Evolutionary conservation across 1,284 basidiomycete genomes (phyloP).

Genomic region (Sphaerobolus stellatus): DNA sequence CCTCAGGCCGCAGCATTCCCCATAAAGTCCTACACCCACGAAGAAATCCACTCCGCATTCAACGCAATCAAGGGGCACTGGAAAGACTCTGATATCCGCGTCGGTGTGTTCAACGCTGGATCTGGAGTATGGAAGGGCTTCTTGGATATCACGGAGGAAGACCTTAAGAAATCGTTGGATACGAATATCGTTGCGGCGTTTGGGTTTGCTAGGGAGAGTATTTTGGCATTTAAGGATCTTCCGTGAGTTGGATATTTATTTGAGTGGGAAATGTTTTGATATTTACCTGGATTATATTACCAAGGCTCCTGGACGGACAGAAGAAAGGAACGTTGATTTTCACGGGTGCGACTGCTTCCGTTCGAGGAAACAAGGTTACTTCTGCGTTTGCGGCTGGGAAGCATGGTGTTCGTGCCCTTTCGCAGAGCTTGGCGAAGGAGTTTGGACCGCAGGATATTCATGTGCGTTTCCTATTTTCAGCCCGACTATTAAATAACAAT

Average conservation of each 20-base stretch:
- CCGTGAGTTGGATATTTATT: conserved; percentile 30
- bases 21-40: conserved; percentile 52
- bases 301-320: conserved; percentile 41
- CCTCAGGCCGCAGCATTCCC: conserved; percentile 61
- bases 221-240: conserved; percentile 60
- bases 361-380: conserved; percentile 63
- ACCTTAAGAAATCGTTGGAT: conserved; percentile 49
- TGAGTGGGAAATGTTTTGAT: neutral
- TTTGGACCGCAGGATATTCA: conserved; percentile 80
- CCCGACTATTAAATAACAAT: neutral
- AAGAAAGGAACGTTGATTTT: conserved; percentile 70
- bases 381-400: conserved; percentile 71
- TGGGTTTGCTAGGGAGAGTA: conserved; percentile 63
- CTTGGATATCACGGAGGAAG: conserved; percentile 61
- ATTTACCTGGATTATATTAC: neutral
- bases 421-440: conserved; percentile 77
- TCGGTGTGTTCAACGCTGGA: conserved; percentile 66
- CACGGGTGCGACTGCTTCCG: conserved; percentile 72
- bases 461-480: conserved; percentile 28
- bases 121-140: conserved; percentile 64
- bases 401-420: conserved; percentile 62
- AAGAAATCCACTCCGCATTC: conserved; percentile 56
- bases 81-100: conserved; percentile 53
- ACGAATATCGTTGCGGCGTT: conserved; percentile 63
- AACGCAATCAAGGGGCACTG: conserved; percentile 52